These are phyloP conservation scores for Colletotrichum sp. DNA, from an alignment of 2,329 filamentous ascomycete genomes.

Conservation along the genomic window DNA sequence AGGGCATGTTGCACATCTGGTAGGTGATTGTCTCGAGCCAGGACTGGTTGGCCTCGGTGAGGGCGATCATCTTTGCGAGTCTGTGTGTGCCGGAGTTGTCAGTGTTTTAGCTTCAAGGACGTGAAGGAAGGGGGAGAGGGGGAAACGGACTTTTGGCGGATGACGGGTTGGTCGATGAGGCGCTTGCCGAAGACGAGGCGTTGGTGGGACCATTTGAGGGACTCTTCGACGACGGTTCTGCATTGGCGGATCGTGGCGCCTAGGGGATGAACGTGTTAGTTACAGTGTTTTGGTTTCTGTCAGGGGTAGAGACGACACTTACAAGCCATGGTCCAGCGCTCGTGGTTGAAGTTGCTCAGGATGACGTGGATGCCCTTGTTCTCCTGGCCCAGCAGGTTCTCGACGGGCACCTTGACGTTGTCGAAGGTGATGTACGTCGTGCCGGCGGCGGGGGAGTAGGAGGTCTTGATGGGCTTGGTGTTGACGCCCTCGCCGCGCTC, in stretches of 20 bases:
- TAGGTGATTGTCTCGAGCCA: conserved; percentile 87
- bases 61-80: conserved; percentile 85
- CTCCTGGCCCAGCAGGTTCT: conserved; percentile 80
- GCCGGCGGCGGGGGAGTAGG: conserved; percentile 79
- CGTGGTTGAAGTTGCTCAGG: conserved; percentile 88
- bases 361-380: conserved; percentile 88
- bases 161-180: conserved; percentile 82
- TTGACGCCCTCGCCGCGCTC: conserved; percentile 76
- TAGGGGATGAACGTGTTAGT: conserved; percentile 27
- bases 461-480: conserved; percentile 80
- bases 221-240: conserved; percentile 79
- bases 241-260: conserved; percentile 67
- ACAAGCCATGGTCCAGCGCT: conserved; percentile 78
- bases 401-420: conserved; percentile 83
- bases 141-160: conserved; percentile 72
- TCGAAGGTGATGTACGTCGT: conserved; percentile 84
- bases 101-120: background rate
- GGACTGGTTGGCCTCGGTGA: conserved; percentile 80
- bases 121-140: background rate
- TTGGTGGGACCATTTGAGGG: conserved; percentile 88
- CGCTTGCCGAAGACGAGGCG: conserved; percentile 84
- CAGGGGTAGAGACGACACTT: conserved; percentile 26
- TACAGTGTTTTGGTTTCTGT: background rate
- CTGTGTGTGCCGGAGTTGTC: conserved; percentile 36
- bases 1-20: conserved; percentile 87